Evolutionary conservation across 768 basidiomycete genomes (phyloP), one percentile per base, ranked within the genome.

Genomic region (Solioccasus polychromus): DNA sequence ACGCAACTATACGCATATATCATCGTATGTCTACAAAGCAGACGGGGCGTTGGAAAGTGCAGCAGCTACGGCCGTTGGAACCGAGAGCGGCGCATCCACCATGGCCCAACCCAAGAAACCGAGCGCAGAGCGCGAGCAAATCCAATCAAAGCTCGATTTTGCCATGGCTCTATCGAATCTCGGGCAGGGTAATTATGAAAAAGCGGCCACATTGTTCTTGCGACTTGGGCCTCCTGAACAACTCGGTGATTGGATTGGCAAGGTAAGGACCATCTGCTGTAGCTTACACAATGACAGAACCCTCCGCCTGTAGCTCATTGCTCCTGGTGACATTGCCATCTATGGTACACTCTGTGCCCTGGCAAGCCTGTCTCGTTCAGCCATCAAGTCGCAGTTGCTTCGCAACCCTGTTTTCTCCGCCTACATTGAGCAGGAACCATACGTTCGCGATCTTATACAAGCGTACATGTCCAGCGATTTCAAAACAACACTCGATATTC

Each of bases 21-120:
- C 86, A 8, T 92, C 88, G n/a, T 94, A 96, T 61, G 82, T 96
- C 23, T 91, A 86, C 78, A 96, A 96, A 67, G 92, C 92, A n/a
- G 93, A 96, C 49, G 84, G 90, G 0, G 88, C 91, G 0, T 73
- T 96, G 20, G 92, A 95, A 31, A 79, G 81, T 3, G 66, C 77
- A 1, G 53, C 69, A 8, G 55, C 70, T 6, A 53, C 64, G 2
- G 66, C 68, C 2, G 61, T 71, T 12, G 53, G 64, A 9, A 52
- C 66, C 15, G 62, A 60, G 18, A 41, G 59, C 12, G 50, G 54
- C 9, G 53, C 48, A 3, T 26, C 29, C 5, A 14, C 45, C 0
- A 3, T 54, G 5, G 40, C 57, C 2, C 58, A 62, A 9, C 17
- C 55, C 36, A 74, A 71, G 55, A 78, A 79, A 63, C 71, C 74